phyloP scores from a whole-genome alignment of 352 stramenopile species.

The Phytopythium vexans region DNA sequence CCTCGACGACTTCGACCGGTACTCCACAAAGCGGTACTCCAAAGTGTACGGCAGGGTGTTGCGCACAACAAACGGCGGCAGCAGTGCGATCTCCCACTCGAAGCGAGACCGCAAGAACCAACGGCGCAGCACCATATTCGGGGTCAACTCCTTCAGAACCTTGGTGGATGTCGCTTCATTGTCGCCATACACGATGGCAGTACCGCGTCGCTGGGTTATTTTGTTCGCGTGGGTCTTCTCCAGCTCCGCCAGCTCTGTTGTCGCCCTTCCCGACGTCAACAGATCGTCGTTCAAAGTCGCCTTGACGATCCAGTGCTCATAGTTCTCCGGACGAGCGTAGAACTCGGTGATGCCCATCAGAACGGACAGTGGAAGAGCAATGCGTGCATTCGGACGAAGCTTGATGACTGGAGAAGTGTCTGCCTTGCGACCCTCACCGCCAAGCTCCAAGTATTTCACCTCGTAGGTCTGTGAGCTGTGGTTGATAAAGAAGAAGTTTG shows the following conservation, averaged over 20 bases:
- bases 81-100: constrained; percentile 74
- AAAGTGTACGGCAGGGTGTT: constrained; percentile 85
- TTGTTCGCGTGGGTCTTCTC: constrained; percentile 42
- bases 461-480: constrained; percentile 71
- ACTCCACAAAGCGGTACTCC: constrained; percentile 85
- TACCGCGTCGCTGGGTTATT: constrained; percentile 51
- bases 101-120: constrained; percentile 76
- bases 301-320: constrained; percentile 78
- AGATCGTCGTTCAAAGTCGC: constrained; percentile 76
- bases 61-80: constrained; percentile 81
- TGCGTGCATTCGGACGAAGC: constrained; percentile 57
- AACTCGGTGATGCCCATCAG: constrained; percentile 85
- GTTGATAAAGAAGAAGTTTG: constrained; percentile 81
- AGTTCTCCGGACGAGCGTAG: constrained; percentile 60
- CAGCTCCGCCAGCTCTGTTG: constrained; percentile 57
- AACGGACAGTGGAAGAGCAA: constrained; percentile 57
- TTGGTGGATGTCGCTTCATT: constrained; percentile 75
- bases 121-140: constrained; percentile 71
- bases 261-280: constrained; percentile 48
- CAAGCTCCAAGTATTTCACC: constrained; percentile 69
- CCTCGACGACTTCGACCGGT: constrained; percentile 51
- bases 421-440: constrained; percentile 35
- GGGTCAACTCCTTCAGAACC: constrained; percentile 64
- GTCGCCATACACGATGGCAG: constrained; percentile 72
- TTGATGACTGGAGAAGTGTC: constrained; percentile 60